phyloP scores from a whole-genome alignment of 1,284 basidiomycete species.

The Papiliotrema nemorosa region DNA sequence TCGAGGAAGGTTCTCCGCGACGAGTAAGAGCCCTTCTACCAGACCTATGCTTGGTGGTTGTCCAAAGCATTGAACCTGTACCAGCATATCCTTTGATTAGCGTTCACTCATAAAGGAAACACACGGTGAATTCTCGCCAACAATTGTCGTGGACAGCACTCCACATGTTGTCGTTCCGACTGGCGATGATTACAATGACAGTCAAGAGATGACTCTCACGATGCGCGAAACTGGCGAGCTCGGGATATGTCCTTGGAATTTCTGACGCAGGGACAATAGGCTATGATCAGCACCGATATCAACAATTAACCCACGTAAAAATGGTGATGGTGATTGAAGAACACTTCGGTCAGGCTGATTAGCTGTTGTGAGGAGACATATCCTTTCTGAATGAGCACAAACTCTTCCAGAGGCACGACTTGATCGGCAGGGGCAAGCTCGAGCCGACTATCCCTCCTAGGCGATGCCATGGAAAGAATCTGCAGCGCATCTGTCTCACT shows the following conservation, averaged over 20 bases:
- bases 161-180: conserved; percentile 35
- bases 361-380: conserved; percentile 42
- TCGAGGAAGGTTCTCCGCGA: conserved; percentile 47
- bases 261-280: conserved; percentile 48
- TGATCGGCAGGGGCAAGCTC: too few relatives aligned
- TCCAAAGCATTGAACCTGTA: conserved; percentile 40
- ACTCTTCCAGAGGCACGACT: conserved; percentile 17
- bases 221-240: conserved; percentile 43
- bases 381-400: conserved; percentile 46
- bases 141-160: conserved; percentile 37
- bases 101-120: conserved; percentile 19
- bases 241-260: conserved; percentile 41
- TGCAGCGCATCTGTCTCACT: conserved; percentile 48
- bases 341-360: conserved; percentile 36
- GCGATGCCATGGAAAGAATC: conserved; percentile 44
- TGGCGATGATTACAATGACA: conserved; percentile 50
- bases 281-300: conserved; percentile 13
- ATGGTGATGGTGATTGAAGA: conserved; percentile 49
- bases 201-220: conserved; percentile 49
- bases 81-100: conserved; percentile 23
- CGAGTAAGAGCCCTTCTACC: conserved; percentile 44
- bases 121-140: conserved; percentile 41
- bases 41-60: conserved; percentile 42
- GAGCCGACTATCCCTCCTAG: background rate
- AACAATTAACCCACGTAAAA: conserved; percentile 38